Evolutionary conservation across 1,284 basidiomycete genomes (phyloP), one percentile per base, ranked within the genome.

Genomic region (Leucoagaricus sp.): DNA sequence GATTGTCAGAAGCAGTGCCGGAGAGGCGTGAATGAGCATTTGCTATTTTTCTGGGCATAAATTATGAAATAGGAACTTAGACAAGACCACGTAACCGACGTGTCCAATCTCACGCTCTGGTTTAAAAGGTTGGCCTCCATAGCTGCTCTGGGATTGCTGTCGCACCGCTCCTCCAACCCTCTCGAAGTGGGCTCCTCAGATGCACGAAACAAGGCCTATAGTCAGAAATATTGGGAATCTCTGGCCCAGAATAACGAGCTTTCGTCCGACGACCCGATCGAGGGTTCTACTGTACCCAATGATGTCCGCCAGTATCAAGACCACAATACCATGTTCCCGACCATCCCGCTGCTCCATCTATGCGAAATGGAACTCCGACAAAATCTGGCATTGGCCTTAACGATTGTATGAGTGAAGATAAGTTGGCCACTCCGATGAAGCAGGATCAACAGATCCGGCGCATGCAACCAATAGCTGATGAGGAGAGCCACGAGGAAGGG

Each of bases 141-240:
- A 69, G 61, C 69, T 33, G 69, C 70, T 19, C 31, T 47, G 38
- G 63, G 70, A 57, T 62, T 80, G 9, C 73, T 91, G 61, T 90
- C 89, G 9, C 86, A 86, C 62, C 89, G 91, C 65, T 87, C 86
- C 12, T 91, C 89, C 42, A 91, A 91, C 65, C 89, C 89, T 2
- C 78, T 91, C 47, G 87, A 91, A 64, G 81, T 83, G 17, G 74
- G 79, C 40, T 82, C 86, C n/a, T 86, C 84, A 19, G 87, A 91
- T 65, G 61, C 71, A 1, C 77, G 76, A 52, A 86, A 86, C 65
- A 72, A 65, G 34, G 65, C 69, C 31, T 85, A 84, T 65, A 72
- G 75, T 53, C 68, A 67, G 44, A 65, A 70, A 48, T 76, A 78
- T 65, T 49, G 69, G 49, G 65, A 70, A 25, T 75, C 75, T 41